Conservation (phyloP, 2,329 filamentous ascomycete species). For the Phoma sp. region DNA sequence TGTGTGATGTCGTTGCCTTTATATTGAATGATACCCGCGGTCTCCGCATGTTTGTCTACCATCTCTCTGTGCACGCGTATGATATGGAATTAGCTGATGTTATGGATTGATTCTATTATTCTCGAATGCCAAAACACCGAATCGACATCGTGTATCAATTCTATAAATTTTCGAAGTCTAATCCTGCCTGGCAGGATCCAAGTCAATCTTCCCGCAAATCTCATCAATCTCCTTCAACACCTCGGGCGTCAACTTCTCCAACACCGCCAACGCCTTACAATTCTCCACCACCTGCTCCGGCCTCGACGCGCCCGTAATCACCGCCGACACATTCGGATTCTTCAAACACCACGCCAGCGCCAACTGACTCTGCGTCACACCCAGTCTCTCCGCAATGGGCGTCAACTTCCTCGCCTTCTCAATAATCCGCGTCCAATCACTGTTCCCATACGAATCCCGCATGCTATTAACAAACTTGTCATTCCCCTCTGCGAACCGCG, state of each 20-base stretch:
- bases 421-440: constrained; percentile 64
- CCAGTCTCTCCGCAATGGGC: constrained; percentile 69
- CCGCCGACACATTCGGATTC: constrained; percentile 44
- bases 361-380: constrained; percentile 59
- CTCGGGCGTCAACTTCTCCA: constrained; percentile 55
- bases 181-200: constrained; percentile 33
- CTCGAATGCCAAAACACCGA: no score
- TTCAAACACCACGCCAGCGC: constrained; percentile 48
- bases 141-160: no score
- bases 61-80: no score
- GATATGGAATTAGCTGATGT: no score
- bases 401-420: constrained; percentile 61
- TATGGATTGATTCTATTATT: no score
- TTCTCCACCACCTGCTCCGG: constrained; percentile 46
- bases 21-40: constrained; percentile 14
- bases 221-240: constrained; percentile 53
- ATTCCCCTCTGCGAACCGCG: constrained; percentile 64
- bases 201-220: constrained; percentile 38
- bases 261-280: constrained; percentile 53
- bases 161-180: not conserved
- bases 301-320: constrained; percentile 39
- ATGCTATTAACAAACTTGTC: constrained; percentile 63
- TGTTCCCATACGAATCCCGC: constrained; percentile 55
- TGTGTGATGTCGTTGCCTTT: constrained; percentile 7
- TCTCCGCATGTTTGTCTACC: not conserved